These are phyloP conservation scores for Zygnema cylindricum DNA, from an alignment of 139 green algal genomes.

Conservation along the genomic window DNA sequence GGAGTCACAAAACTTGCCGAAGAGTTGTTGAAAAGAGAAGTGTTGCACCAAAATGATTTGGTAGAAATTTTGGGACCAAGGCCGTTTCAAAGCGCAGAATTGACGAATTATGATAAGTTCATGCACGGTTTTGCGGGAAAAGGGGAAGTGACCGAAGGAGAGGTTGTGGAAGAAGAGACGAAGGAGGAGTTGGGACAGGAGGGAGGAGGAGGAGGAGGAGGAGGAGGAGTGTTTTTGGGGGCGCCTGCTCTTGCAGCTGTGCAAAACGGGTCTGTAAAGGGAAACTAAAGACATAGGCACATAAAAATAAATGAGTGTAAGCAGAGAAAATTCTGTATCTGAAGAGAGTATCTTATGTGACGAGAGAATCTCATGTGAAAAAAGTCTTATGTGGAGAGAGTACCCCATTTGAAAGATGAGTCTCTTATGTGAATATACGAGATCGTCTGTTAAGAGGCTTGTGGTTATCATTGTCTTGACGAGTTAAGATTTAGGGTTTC, in stretches of 20 bases:
- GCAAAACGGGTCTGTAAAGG: background rate
- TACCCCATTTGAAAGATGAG: too few relatives aligned
- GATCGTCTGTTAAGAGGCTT: too few relatives aligned
- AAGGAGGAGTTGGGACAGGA: background rate
- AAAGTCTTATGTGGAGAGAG: too few relatives aligned
- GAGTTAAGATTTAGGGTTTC: too few relatives aligned
- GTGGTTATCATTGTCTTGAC: too few relatives aligned
- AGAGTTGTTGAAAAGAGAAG: constrained; percentile 75
- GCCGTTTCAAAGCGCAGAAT: constrained; percentile 82
- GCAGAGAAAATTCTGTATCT: too few relatives aligned
- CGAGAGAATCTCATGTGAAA: too few relatives aligned
- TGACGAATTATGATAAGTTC: constrained; percentile 97
- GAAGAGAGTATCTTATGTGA: too few relatives aligned
- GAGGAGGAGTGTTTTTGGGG: constrained; percentile 9
- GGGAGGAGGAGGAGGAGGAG: background rate
- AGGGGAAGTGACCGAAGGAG: constrained; percentile 30
- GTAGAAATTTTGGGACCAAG: constrained; percentile 87
- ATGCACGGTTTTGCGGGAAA: constrained; percentile 51
- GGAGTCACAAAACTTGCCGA: constrained; percentile 85
- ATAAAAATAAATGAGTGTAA: too few relatives aligned
- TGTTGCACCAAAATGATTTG: constrained; percentile 88
- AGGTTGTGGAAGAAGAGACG: constrained; percentile 12
- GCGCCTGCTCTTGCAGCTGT: constrained; percentile 18
- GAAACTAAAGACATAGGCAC: too few relatives aligned
- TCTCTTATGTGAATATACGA: too few relatives aligned